Evolutionary conservation across 208 protist species (phyloP).

Genomic region (Porcisia deanei): DNA sequence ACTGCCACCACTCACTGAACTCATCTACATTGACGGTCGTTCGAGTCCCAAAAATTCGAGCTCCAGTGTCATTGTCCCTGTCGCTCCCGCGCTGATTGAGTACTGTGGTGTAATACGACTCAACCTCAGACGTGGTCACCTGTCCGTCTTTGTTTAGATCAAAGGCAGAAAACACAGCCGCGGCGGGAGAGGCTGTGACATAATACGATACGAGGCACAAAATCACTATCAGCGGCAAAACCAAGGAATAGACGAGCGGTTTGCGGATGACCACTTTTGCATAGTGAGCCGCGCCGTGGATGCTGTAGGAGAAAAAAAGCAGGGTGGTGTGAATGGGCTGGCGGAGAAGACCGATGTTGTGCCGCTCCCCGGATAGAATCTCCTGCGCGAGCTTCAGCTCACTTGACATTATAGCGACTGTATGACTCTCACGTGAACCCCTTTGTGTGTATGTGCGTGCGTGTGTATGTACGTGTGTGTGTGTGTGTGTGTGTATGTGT

Average conservation of each 20-base stretch:
- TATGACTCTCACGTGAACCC: background rate
- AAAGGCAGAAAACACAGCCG: slow-evolving; percentile 42
- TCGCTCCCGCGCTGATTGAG: slow-evolving; percentile 29
- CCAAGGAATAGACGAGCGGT: slow-evolving; percentile 34
- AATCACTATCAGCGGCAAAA: slow-evolving; percentile 42
- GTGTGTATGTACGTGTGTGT: background rate
- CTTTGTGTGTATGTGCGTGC: background rate
- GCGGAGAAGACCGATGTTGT: slow-evolving; percentile 41
- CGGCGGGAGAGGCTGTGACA: slow-evolving; percentile 39
- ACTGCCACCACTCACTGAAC: slow-evolving; percentile 66
- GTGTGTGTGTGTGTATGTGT: background rate
- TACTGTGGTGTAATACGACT: slow-evolving; percentile 51
- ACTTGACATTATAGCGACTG: background rate
- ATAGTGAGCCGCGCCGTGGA: slow-evolving; percentile 25
- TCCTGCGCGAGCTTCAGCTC: slow-evolving; percentile 37
- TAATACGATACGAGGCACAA: slow-evolving; percentile 46
- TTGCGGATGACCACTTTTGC: slow-evolving; percentile 18
- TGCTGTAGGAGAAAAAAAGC: slow-evolving; percentile 36
- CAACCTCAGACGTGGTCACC: slow-evolving; percentile 49
- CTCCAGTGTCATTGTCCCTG: background rate
- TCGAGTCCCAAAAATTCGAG: slow-evolving; percentile 34
- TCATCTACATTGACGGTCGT: slow-evolving; percentile 24
- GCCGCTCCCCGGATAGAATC: slow-evolving; percentile 42
- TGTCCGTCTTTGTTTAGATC: slow-evolving; percentile 57
- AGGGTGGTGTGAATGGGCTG: slow-evolving; percentile 39